phyloP scores from a whole-genome alignment of 1,284 basidiomycete genomes.

The Austroboletus niveus region DNA sequence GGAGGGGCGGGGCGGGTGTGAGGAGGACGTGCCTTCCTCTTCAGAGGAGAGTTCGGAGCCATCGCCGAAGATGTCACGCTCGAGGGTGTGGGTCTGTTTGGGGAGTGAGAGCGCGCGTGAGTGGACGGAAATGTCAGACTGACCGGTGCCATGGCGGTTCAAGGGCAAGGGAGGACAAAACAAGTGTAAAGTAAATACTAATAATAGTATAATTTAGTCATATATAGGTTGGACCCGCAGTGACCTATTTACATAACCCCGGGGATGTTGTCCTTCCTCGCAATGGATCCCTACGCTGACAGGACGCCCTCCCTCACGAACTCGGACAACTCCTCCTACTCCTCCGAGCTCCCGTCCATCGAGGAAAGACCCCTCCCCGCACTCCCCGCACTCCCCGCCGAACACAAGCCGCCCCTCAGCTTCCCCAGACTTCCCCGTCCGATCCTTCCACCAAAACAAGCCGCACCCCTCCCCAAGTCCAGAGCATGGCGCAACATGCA shows the following conservation, averaged over 20 bases:
- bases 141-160: slow-evolving; percentile 13
- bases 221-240: background rate
- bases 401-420: background rate
- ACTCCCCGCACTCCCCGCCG: slow-evolving; percentile 8
- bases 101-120: background rate
- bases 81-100: slow-evolving; percentile 40
- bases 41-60: slow-evolving; percentile 76
- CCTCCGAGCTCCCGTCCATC: slow-evolving; percentile 10
- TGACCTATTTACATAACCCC: background rate
- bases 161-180: slow-evolving; percentile 17
- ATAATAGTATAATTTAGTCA: background rate
- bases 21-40: slow-evolving; percentile 51
- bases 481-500: slow-evolving; percentile 32
- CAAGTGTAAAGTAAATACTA: slow-evolving; percentile 10
- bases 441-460: slow-evolving; percentile 7
- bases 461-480: slow-evolving; percentile 13
- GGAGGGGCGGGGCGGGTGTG: fast-evolving
- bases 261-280: slow-evolving; percentile 15
- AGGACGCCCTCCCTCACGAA: slow-evolving; percentile 33
- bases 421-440: background rate
- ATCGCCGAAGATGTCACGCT: slow-evolving; percentile 72
- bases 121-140: background rate
- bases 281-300: slow-evolving; percentile 25
- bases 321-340: slow-evolving; percentile 27
- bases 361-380: slow-evolving; percentile 26